phyloP scores from a whole-genome alignment of 2,329 filamentous ascomycete species.

The Verticillium longisporum region DNA sequence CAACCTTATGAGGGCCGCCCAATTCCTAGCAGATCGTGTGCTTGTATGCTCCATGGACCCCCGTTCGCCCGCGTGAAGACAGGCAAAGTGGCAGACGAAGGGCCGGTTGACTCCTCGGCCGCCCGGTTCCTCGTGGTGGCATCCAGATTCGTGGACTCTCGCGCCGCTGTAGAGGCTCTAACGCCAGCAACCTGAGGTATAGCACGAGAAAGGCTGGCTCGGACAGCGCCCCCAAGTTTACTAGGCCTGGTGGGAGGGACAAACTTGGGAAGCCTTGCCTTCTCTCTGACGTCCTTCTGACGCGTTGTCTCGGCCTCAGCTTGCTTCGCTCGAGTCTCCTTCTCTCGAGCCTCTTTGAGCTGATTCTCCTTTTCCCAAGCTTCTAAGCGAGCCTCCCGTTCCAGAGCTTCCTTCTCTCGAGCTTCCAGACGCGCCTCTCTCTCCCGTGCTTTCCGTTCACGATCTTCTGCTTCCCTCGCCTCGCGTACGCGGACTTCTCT shows the following conservation, averaged over 20 bases:
- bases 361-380: not conserved
- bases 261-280: not conserved
- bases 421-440: not conserved
- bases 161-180: not conserved
- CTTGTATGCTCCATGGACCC: conserved; percentile 64
- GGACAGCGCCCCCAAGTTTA: not conserved
- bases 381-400: not conserved
- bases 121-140: not conserved
- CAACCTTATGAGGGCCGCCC: not conserved
- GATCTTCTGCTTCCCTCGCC: not conserved
- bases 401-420: not conserved
- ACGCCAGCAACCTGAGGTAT: not conserved
- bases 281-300: not conserved
- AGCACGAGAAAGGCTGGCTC: not conserved
- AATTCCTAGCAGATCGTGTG: conserved; percentile 55
- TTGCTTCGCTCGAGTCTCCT: not conserved
- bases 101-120: not conserved
- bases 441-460: not conserved
- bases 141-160: not conserved
- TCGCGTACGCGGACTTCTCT: not conserved
- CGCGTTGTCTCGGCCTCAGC: not conserved
- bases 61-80: conserved; percentile 43
- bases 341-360: not conserved
- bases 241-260: not conserved
- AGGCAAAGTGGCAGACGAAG: conserved; percentile 21